phyloP scores from a whole-genome alignment of 2,329 filamentous ascomycete species.

The Monilinia aucupariae region DNA sequence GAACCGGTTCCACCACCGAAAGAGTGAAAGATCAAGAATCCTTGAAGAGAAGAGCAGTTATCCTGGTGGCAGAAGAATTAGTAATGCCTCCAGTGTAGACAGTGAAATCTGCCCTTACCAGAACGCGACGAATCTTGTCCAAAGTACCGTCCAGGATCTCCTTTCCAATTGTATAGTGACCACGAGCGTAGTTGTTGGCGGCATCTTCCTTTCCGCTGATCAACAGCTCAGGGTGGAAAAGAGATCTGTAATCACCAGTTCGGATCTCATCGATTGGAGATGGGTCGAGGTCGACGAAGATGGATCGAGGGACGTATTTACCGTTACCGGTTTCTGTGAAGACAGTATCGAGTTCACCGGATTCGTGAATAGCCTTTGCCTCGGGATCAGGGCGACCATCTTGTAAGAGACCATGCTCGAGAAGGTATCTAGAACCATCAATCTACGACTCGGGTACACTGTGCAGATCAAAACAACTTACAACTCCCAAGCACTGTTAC shows the following conservation, averaged over 20 bases:
- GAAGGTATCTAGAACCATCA: conserved; percentile 49
- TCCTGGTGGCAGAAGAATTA: conserved; percentile 39
- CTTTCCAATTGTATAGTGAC: conserved; percentile 65
- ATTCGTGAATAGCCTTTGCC: conserved; percentile 46
- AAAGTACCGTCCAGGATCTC: conserved; percentile 59
- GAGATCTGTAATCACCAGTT: conserved; percentile 54
- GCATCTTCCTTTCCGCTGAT: conserved; percentile 66
- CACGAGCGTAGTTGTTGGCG: conserved; percentile 64
- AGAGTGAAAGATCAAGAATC: conserved; percentile 64
- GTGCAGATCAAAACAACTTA: conserved; percentile 38
- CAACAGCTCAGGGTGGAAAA: conserved; percentile 62
- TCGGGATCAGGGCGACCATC: conserved; percentile 55
- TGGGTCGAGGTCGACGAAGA: conserved; percentile 63
- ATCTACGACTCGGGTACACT: not conserved
- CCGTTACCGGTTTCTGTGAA: conserved; percentile 59
- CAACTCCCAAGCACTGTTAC: conserved; percentile 66
- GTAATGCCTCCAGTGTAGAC: conserved; percentile 1
- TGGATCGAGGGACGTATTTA: conserved; percentile 63
- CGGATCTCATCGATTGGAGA: conserved; percentile 64
- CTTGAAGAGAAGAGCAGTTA: conserved; percentile 61
- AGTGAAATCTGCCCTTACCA: conserved; percentile 39
- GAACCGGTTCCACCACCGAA: conserved; percentile 64
- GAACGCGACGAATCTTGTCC: conserved; percentile 59
- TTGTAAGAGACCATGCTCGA: conserved; percentile 58
- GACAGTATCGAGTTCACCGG: conserved; percentile 59